Conservation (phyloP, 1,139 yeast genomes). For the Protomyces inouyei region DNA sequence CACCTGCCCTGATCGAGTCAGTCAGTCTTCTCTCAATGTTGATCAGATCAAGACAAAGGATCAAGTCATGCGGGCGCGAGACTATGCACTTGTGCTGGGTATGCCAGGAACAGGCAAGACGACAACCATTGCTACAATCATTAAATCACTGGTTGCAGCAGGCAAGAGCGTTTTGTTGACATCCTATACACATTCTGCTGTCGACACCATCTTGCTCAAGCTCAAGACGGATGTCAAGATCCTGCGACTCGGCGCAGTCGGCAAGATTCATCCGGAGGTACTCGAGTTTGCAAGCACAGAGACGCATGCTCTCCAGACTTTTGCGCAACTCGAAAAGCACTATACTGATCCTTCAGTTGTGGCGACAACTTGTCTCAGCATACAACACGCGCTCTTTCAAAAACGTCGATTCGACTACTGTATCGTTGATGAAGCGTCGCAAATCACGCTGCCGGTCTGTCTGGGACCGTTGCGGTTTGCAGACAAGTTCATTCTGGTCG, state of each 20-base stretch:
- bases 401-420: slow-evolving; percentile 77
- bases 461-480: slow-evolving; percentile 79
- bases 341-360: slow-evolving; percentile 58
- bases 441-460: slow-evolving; percentile 83
- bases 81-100: slow-evolving; percentile 77
- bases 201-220: slow-evolving; percentile 81
- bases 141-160: slow-evolving; percentile 53
- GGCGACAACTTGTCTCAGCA: slow-evolving; percentile 83
- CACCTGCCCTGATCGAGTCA: not conserved
- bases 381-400: slow-evolving; percentile 57
- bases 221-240: slow-evolving; percentile 50
- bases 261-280: slow-evolving; percentile 56
- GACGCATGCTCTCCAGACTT: slow-evolving; percentile 40
- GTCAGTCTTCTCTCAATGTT: slow-evolving; percentile 46
- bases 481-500: slow-evolving; percentile 78
- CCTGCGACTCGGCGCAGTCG: slow-evolving; percentile 41
- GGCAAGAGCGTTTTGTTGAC: slow-evolving; percentile 70
- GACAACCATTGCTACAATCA: slow-evolving; percentile 75
- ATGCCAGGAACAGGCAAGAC: slow-evolving; percentile 99
- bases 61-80: slow-evolving; percentile 57
- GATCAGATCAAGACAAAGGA: slow-evolving; percentile 71
- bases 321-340: slow-evolving; percentile 43
- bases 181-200: slow-evolving; percentile 92
- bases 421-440: slow-evolving; percentile 94
- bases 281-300: slow-evolving; percentile 51